Percentiles rank a stretch among this genome's conserved stretches.
phyloP scores from a whole-genome alignment of 2,329 filamentous ascomycete genomes.

The Escovopsis sp. region DNA sequence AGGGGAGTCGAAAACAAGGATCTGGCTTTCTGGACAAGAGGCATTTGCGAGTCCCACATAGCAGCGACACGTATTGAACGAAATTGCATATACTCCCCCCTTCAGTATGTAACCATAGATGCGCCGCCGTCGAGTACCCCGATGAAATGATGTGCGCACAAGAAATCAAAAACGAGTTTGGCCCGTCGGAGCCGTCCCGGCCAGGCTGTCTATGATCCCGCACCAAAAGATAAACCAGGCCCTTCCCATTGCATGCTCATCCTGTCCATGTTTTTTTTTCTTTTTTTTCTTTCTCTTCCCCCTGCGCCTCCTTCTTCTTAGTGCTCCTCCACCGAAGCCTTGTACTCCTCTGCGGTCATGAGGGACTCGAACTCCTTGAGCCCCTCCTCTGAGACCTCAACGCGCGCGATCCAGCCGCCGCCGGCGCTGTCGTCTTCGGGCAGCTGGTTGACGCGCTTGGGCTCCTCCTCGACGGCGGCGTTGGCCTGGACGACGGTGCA shows the following conservation, averaged over 20 bases:
- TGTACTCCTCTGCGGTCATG: constrained; percentile 68
- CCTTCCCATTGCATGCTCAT: not conserved
- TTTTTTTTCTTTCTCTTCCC: not conserved
- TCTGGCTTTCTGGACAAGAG: too few species aligned
- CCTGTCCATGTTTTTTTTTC: not conserved
- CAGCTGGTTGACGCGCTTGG: constrained; percentile 73
- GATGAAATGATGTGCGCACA: too few species aligned
- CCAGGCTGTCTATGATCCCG: too few species aligned
- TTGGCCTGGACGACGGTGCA: constrained; percentile 69
- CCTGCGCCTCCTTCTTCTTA: not conserved
- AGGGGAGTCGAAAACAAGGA: not conserved
- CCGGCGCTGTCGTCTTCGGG: constrained; percentile 62
- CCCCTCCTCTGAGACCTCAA: constrained; percentile 55
- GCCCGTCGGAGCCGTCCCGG: too few species aligned
- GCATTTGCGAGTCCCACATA: too few species aligned
- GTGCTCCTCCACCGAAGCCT: constrained; percentile 29
- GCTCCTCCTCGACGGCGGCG: constrained; percentile 63
- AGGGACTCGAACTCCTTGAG: constrained; percentile 56
- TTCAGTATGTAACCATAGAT: too few species aligned
- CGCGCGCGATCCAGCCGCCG: constrained; percentile 87
- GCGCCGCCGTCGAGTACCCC: too few species aligned
- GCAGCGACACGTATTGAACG: too few species aligned
- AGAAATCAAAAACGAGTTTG: too few species aligned
- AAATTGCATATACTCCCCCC: too few species aligned
- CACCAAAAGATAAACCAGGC: too few species aligned